Percentiles rank a stretch among this genome's conserved stretches.
Conservation (phyloP, 495 filamentous ascomycete genomes). For the Hapsidospora chrysogenum region DNA sequence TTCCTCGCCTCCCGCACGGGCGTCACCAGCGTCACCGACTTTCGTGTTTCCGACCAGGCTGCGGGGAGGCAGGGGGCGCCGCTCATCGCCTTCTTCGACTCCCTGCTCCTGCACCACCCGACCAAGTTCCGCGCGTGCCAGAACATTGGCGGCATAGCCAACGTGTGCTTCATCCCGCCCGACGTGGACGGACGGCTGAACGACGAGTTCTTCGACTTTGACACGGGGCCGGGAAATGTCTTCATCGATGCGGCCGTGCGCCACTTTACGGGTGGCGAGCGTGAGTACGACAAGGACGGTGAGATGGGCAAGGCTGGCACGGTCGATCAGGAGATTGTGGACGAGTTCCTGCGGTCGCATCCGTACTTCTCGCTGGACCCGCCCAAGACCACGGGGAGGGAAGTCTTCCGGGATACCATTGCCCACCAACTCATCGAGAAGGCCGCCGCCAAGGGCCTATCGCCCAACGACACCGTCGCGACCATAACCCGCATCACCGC, state of each 20-base stretch:
- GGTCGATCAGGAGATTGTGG: slow-evolving; percentile 34
- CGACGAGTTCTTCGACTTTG: slow-evolving; percentile 34
- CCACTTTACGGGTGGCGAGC: slow-evolving; percentile 24
- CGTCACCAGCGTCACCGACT: slow-evolving; percentile 27
- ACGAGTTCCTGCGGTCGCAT: slow-evolving; percentile 28
- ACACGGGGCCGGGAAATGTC: slow-evolving; percentile 31
- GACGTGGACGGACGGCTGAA: slow-evolving; percentile 26
- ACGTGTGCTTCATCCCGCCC: slow-evolving; percentile 42
- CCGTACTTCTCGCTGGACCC: slow-evolving; percentile 31
- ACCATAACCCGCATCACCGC: slow-evolving; percentile 40
- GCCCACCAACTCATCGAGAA: slow-evolving; percentile 29
- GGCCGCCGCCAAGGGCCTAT: slow-evolving; percentile 24
- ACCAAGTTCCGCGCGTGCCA: slow-evolving; percentile 38
- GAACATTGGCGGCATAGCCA: slow-evolving; percentile 44
- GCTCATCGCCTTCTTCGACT: slow-evolving; percentile 33
- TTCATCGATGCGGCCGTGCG: slow-evolving; percentile 28
- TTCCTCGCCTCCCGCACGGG: slow-evolving; percentile 22
- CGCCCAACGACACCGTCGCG: slow-evolving; percentile 32
- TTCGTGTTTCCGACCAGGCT: slow-evolving; percentile 25
- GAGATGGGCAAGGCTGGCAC: slow-evolving; percentile 33
- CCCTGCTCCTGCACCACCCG: slow-evolving; percentile 35
- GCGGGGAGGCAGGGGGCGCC: slow-evolving; percentile 29
- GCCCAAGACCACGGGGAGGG: slow-evolving; percentile 41
- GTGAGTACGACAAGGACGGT: slow-evolving; percentile 32
- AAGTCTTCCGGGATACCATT: slow-evolving; percentile 38